Base-by-base conservation (phyloP, 768 basidiomycete genomes). In the Lentinula raphanica region DNA sequence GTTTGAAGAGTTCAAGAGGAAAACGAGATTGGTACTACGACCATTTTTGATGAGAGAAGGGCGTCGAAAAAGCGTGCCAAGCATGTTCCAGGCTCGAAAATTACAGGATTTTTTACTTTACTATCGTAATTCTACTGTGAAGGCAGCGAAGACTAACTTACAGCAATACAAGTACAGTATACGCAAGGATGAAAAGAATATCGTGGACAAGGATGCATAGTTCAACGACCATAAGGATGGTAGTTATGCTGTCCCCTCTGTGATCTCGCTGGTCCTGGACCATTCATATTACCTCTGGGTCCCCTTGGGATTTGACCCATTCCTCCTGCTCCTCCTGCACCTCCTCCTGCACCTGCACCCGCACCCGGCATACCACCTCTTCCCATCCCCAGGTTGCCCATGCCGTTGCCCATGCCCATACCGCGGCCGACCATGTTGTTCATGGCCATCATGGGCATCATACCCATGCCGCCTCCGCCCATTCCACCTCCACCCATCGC, bases 361-460 rank as follows among this genome's bases (percentile, higher is more conserved):
- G 25, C 28, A 8, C 32, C 32, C 21, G 12, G 55, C 55, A 56
- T 56, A 19, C 5, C 44, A 29, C 56, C 56, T 21, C 40, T 57
- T 25, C 56, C 56, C 31, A 42, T 36, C 35, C 56, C 46, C 44
- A 48, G 48, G 15, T 21, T 31, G 17, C 31, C 32, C 56, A 29
- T 40, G 13, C 54, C 42, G 9, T 5, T 80, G 64, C 81, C 80
- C 23, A 27, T 38, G 72, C 53, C 53, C 54, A 56, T 56, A 5
- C 54, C 54, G 11, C 19, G n/a, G 15, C 39, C 42, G 0, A 76
- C 84, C 50, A 89, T 83, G 79, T 92, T 88, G 94, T 98, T 97
- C 62, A 92, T 53, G 12, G 17, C 36, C 36, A 53, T 39, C 51
- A 53, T 53, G 13, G 51, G 51, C 56, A 57, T 85, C 68, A 79